A percentile compares a stretch with the other conserved stretches of the same genome.
Evolutionary conservation across 176 grass and related monocot species (phyloP).

Genomic region (Oryza brachyantha): DNA sequence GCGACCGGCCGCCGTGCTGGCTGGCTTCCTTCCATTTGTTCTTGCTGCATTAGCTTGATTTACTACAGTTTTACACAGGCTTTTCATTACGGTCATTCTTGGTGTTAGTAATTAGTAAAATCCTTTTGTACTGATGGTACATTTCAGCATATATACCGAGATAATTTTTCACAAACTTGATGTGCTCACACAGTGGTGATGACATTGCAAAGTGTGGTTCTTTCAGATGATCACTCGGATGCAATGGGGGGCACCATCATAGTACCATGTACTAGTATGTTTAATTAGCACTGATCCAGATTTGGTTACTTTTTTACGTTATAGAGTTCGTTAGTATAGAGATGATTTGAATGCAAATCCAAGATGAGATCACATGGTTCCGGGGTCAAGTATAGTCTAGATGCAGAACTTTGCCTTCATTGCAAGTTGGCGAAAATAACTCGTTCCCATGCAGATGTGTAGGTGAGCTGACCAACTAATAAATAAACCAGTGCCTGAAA

Average conservation of each 20-base stretch:
- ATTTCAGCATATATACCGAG: conserved; percentile 15
- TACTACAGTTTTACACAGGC: neutral
- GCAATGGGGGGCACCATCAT: neutral
- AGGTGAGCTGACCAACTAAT: neutral
- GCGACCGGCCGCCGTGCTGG: neutral
- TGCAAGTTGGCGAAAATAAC: neutral
- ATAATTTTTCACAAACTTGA: neutral
- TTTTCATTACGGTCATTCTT: neutral
- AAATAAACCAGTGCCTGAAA: neutral
- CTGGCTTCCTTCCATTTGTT: neutral
- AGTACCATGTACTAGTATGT: neutral
- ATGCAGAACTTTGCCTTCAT: conserved; percentile 13
- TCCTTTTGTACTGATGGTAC: conserved; percentile 17
- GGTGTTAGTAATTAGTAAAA: neutral
- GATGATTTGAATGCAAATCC: conserved; percentile 6
- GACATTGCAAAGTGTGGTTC: neutral
- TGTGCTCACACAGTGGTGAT: neutral
- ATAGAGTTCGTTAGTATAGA: neutral
- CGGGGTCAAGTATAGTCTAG: neutral
- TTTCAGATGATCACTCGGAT: neutral
- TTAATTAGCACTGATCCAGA: neutral
- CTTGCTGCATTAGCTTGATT: conserved; percentile 5
- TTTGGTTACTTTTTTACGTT: neutral
- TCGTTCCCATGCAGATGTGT: neutral
- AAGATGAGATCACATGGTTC: conserved; percentile 19